phyloP scores from a whole-genome alignment of 805 yeast species.

The Clavispora asparagi region DNA sequence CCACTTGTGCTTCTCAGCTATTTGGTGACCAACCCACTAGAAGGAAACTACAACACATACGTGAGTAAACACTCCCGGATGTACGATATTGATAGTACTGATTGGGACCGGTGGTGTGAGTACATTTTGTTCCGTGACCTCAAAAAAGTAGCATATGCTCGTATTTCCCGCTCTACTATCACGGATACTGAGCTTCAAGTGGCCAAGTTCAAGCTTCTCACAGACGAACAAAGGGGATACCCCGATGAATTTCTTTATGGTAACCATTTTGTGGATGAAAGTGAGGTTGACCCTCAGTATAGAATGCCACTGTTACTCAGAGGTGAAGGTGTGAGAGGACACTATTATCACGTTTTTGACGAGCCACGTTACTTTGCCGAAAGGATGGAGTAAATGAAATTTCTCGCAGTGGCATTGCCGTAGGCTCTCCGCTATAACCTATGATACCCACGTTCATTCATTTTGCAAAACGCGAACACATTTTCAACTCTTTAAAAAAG shows the following conservation, averaged over 20 bases:
- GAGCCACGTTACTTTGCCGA: slow-evolving; percentile 77
- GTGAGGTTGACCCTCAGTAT: slow-evolving; percentile 51
- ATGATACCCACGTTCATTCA: too few relatives aligned
- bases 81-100: slow-evolving; percentile 89
- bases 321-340: slow-evolving; percentile 93
- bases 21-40: slow-evolving; percentile 78
- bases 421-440: too few relatives aligned
- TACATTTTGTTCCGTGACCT: slow-evolving; percentile 84
- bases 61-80: slow-evolving; percentile 80
- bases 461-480: too few relatives aligned
- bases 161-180: slow-evolving; percentile 87
- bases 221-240: slow-evolving; percentile 26
- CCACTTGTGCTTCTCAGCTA: slow-evolving; percentile 89
- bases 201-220: slow-evolving; percentile 75
- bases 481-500: too few relatives aligned
- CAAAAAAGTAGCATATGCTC: slow-evolving; percentile 87
- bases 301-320: slow-evolving; percentile 75
- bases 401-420: too few relatives aligned
- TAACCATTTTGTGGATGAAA: slow-evolving; percentile 52
- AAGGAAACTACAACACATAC: slow-evolving; percentile 89
- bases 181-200: slow-evolving; percentile 97
- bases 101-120: slow-evolving; percentile 98
- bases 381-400: neutral
- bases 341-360: slow-evolving; percentile 89
- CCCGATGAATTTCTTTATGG: slow-evolving; percentile 44